Conservation (phyloP, 2,329 filamentous ascomycete species). For the Chaetothyriales sp. region DNA sequence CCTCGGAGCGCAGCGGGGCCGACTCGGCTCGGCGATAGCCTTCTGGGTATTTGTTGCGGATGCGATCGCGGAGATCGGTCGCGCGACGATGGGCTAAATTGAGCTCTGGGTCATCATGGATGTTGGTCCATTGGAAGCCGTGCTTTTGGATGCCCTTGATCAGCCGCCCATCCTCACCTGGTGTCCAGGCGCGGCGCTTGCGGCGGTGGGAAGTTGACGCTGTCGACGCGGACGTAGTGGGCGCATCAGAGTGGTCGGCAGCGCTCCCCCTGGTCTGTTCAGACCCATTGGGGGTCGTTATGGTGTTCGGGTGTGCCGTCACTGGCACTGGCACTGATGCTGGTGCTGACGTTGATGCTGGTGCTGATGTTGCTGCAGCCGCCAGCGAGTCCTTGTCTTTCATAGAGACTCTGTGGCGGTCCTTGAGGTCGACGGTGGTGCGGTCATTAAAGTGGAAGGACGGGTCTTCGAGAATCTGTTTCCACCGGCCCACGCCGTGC, state of each 20-base stretch:
- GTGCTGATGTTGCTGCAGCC: too few species aligned
- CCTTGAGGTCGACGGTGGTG: constrained; percentile 49
- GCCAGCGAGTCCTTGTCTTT: constrained; percentile 29
- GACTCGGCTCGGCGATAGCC: constrained; percentile 37
- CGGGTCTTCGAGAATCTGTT: constrained; percentile 42
- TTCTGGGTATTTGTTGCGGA: constrained; percentile 44
- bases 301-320: background rate
- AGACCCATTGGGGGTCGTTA: background rate
- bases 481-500: constrained; percentile 51
- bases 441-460: constrained; percentile 41
- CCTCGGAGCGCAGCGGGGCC: constrained; percentile 13
- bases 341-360: background rate
- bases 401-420: constrained; percentile 42
- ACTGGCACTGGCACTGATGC: background rate
- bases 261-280: background rate
- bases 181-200: constrained; percentile 40
- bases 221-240: background rate
- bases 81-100: constrained; percentile 37
- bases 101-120: constrained; percentile 39
- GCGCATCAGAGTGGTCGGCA: background rate
- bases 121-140: constrained; percentile 45
- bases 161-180: constrained; percentile 42
- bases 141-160: constrained; percentile 44
- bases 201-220: constrained; percentile 27
- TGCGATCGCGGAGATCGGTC: constrained; percentile 47